A percentile compares a stretch with the other conserved stretches of the same genome.
phyloP scores from a whole-genome alignment of 495 filamentous ascomycete species.

The Letharia lupina region DNA sequence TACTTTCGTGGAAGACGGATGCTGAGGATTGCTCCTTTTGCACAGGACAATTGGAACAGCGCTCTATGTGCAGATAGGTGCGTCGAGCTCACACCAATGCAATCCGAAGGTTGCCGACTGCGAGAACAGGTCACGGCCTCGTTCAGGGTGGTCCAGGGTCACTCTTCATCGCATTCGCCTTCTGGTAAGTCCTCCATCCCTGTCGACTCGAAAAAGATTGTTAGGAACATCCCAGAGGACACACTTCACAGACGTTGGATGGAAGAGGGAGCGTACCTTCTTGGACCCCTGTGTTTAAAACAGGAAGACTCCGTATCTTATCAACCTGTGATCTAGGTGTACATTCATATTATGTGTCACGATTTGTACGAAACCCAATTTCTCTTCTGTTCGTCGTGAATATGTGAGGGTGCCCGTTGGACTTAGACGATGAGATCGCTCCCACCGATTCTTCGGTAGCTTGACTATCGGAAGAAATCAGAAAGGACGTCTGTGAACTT shows the following conservation, averaged over 20 bases:
- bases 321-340: slow-evolving; percentile 40
- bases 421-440: background rate
- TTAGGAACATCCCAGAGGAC: background rate
- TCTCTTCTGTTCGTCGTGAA: background rate
- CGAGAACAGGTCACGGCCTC: slow-evolving; percentile 39
- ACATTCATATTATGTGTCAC: slow-evolving; percentile 63
- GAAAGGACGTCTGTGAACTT: background rate
- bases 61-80: slow-evolving; percentile 63
- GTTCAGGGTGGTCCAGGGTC: slow-evolving; percentile 66
- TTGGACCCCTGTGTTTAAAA: background rate
- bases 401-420: background rate
- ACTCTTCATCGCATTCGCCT: slow-evolving; percentile 66
- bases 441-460: background rate
- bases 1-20: background rate
- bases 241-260: background rate
- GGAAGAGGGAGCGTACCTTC: background rate
- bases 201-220: background rate
- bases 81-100: background rate
- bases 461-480: background rate
- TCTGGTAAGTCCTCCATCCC: slow-evolving; percentile 44
- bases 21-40: background rate
- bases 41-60: slow-evolving; percentile 58
- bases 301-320: slow-evolving; percentile 3
- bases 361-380: slow-evolving; percentile 30
- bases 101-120: background rate